A percentile compares a stretch with the other conserved stretches of the same genome.
These are phyloP conservation scores for Cucurbita moschata DNA, from an alignment of 306 rosid species.

Conservation along the genomic window DNA sequence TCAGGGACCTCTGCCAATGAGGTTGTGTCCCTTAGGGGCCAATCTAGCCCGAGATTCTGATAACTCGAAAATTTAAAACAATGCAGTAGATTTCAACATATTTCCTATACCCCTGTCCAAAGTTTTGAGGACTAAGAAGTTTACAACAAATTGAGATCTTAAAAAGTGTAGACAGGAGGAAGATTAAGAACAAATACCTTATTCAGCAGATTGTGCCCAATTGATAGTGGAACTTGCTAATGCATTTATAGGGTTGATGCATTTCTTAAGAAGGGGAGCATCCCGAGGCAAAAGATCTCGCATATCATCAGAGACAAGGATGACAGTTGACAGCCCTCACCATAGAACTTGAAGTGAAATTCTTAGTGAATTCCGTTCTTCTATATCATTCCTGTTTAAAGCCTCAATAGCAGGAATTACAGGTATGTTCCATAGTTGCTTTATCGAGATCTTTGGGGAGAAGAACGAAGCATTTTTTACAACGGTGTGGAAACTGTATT, in stretches of 20 bases:
- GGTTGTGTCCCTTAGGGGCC: neutral
- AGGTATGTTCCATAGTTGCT: slow-evolving; percentile 63
- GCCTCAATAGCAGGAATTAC: slow-evolving; percentile 64
- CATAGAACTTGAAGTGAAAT: slow-evolving; percentile 62
- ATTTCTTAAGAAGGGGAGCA: slow-evolving; percentile 33
- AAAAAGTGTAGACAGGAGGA: neutral
- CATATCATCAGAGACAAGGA: slow-evolving; percentile 61
- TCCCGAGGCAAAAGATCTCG: slow-evolving; percentile 42
- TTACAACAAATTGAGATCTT: neutral
- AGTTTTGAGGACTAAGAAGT: neutral
- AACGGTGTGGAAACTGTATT: too few relatives aligned
- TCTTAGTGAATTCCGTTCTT: slow-evolving; percentile 59
- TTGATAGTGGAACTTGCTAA: slow-evolving; percentile 28
- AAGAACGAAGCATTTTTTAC: too few relatives aligned
- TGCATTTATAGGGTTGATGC: slow-evolving; percentile 30
- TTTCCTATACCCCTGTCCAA: neutral
- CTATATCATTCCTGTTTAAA: slow-evolving; percentile 50
- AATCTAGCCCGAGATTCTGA: neutral
- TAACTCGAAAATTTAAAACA: neutral
- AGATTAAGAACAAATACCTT: slow-evolving; percentile 1
- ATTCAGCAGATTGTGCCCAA: slow-evolving; percentile 24
- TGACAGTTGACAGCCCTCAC: slow-evolving; percentile 52
- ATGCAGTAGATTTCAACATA: neutral
- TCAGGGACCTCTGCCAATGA: neutral
- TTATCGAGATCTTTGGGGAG: slow-evolving; percentile 21